Percentiles rank a stretch among this genome's conserved stretches.
Conservation (phyloP, 257 asterid genomes). For the Jaltomata sinuosa region DNA sequence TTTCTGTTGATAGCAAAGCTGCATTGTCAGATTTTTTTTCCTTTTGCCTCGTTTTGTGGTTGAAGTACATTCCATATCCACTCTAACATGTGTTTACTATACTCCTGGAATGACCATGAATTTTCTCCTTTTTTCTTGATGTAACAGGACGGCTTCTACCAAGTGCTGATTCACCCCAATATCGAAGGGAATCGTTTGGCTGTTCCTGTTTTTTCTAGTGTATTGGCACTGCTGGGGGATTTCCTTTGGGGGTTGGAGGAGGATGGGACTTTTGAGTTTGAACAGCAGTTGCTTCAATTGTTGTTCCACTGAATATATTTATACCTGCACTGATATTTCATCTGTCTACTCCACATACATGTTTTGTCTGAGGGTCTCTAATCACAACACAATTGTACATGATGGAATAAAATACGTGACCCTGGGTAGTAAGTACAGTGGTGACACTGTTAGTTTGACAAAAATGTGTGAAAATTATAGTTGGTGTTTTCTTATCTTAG, state of each 20-base stretch:
- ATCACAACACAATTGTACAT: neutral
- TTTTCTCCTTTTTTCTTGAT: neutral
- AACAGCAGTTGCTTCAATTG: neutral
- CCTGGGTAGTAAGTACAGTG: neutral
- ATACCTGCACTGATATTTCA: neutral
- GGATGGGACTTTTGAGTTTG: neutral
- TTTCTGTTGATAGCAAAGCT: neutral
- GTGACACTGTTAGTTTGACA: neutral
- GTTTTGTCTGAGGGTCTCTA: neutral
- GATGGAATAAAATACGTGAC: neutral
- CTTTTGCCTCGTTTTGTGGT: neutral
- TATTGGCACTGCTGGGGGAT: neutral
- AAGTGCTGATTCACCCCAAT: conserved; percentile 14
- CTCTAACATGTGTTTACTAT: neutral
- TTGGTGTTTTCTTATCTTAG: neutral
- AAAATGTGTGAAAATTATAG: neutral
- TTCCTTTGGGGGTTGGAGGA: neutral
- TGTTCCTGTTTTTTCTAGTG: neutral
- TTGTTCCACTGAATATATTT: neutral
- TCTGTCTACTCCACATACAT: neutral
- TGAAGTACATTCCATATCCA: neutral
- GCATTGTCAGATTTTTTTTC: neutral
- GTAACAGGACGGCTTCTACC: conserved; percentile 32
- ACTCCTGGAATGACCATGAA: neutral
- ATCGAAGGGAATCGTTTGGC: neutral